Evolutionary conservation across 768 basidiomycete genomes (phyloP).

Genomic region (Russula abietina): DNA sequence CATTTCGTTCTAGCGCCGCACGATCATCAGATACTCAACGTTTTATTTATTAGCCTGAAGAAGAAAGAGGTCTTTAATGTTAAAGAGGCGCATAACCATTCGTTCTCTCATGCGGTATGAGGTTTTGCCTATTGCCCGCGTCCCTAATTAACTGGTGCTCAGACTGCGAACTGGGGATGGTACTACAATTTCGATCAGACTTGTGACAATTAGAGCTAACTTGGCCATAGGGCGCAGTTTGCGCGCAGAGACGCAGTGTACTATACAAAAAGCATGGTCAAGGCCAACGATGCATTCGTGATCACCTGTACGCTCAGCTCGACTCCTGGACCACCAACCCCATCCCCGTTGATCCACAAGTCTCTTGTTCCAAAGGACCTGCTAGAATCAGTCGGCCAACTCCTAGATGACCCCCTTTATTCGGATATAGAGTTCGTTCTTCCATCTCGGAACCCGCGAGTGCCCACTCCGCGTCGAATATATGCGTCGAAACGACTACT

Average conservation of each 20-base stretch:
- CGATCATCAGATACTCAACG: neutral
- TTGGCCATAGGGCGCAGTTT: constrained; percentile 60
- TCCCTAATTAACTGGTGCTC: neutral
- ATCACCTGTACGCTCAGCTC: constrained; percentile 76
- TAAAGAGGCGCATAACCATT: constrained; percentile 80
- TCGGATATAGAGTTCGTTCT: constrained; percentile 81
- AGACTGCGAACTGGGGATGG: constrained; percentile 91
- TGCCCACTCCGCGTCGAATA: constrained; percentile 41
- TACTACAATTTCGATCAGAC: constrained; percentile 29
- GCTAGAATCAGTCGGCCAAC: constrained; percentile 62
- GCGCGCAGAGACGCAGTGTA: constrained; percentile 66
- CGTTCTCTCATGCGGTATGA: constrained; percentile 64
- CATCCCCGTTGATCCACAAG: constrained; percentile 39
- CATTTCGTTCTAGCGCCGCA: constrained; percentile 16
- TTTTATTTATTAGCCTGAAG: constrained; percentile 31
- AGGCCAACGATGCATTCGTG: constrained; percentile 60
- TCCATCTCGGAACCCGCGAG: constrained; percentile 41
- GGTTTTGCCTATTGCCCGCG: no score
- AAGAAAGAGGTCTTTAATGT: constrained; percentile 50
- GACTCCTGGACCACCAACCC: constrained; percentile 47
- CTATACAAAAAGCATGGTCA: constrained; percentile 48
- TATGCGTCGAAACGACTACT: constrained; percentile 67
- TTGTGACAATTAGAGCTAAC: constrained; percentile 8
- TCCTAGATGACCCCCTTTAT: constrained; percentile 77
- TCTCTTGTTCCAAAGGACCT: constrained; percentile 61